A percentile compares a stretch with the other conserved stretches of the same genome.
These are phyloP conservation scores for Angophora floribunda DNA, from an alignment of 345 rosid genomes.

Conservation along the genomic window DNA sequence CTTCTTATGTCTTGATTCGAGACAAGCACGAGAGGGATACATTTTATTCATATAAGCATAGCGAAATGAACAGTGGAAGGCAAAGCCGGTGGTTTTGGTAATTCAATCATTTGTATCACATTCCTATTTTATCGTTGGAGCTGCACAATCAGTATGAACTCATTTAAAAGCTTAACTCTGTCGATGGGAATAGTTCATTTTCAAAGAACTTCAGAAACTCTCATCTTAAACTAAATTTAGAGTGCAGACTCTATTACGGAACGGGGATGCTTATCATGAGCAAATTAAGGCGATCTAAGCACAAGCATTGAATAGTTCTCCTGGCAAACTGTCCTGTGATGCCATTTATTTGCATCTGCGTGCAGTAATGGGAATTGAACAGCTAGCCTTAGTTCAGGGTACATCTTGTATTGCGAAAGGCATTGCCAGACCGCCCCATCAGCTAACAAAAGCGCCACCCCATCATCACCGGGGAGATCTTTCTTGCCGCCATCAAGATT, in stretches of 20 bases:
- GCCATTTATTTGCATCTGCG: neutral
- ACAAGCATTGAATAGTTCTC: neutral
- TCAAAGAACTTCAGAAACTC: neutral
- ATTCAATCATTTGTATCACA: neutral
- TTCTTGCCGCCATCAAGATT: neutral
- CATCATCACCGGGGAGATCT: neutral
- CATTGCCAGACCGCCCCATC: neutral
- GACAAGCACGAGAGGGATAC: rapidly evolving
- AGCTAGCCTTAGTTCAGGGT: neutral
- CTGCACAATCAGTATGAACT: neutral
- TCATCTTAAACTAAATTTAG: neutral
- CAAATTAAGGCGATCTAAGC: neutral
- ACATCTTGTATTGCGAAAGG: neutral
- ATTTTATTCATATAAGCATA: neutral
- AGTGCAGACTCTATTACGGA: neutral
- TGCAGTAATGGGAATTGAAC: neutral
- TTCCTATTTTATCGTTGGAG: neutral
- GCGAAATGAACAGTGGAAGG: neutral
- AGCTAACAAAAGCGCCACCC: neutral
- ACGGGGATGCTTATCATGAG: neutral
- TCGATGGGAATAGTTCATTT: neutral
- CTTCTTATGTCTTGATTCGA: neutral
- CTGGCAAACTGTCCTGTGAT: neutral
- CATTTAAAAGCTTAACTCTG: neutral
- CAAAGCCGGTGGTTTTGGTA: neutral